Evolutionary conservation across 768 basidiomycete species (phyloP).

Genomic region (Zangia roseola): DNA sequence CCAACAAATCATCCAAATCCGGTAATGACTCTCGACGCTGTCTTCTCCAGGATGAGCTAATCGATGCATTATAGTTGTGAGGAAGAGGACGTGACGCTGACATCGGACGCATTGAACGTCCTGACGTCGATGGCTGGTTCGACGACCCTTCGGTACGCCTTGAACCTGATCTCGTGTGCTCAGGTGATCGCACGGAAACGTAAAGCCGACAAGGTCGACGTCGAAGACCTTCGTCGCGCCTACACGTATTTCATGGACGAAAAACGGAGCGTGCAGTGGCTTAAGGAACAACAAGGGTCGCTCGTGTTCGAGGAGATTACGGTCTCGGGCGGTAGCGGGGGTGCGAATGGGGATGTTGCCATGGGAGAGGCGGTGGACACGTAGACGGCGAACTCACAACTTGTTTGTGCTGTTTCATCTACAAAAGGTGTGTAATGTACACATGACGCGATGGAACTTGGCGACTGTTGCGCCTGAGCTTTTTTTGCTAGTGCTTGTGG

Average conservation of each 20-base stretch:
- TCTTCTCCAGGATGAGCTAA: conserved; percentile 1
- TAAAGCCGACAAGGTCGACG: conserved; percentile 76
- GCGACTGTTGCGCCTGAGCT: too few relatives aligned
- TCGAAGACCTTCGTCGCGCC: conserved; percentile 79
- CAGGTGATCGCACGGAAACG: conserved; percentile 83
- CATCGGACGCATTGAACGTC: conserved; percentile 69
- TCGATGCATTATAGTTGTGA: conserved; percentile 55
- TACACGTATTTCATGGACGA: conserved; percentile 94
- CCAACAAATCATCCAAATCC: conserved; percentile 87
- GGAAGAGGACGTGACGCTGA: conserved; percentile 92
- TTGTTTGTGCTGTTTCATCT: too few relatives aligned
- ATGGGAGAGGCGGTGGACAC: conserved; percentile 37
- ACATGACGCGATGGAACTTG: too few relatives aligned
- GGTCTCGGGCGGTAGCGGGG: conserved; percentile 22
- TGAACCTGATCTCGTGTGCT: conserved; percentile 93
- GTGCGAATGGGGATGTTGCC: conserved; percentile 29
- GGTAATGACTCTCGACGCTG: conserved; percentile 41
- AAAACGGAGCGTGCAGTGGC: conserved; percentile 87
- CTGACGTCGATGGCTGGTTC: conserved; percentile 85
- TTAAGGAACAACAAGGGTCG: conserved; percentile 78
- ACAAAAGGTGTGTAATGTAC: too few relatives aligned
- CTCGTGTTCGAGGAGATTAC: conserved; percentile 74
- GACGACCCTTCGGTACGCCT: conserved; percentile 90
- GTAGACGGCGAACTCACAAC: conserved; percentile 2
- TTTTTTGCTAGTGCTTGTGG: too few relatives aligned